phyloP scores from a whole-genome alignment of 2,329 filamentous ascomycete species.

The Clathrospora elynae region DNA sequence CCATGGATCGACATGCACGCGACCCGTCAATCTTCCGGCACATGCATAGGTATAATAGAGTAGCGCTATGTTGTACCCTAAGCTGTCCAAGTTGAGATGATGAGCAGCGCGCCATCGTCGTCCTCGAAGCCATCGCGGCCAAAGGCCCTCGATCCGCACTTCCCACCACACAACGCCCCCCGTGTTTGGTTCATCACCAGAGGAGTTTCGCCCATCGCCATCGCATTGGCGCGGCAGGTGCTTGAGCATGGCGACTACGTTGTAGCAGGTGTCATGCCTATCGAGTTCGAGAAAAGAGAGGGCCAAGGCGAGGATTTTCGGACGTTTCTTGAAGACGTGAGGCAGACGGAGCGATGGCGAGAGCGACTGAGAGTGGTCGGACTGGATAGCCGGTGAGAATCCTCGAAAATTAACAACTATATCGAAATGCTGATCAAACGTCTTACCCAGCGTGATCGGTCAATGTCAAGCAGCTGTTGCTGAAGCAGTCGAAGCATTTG shows the following conservation, averaged over 20 bases:
- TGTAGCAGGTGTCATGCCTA: constrained; percentile 78
- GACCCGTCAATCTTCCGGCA: constrained; percentile 2
- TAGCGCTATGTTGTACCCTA: constrained; percentile 5
- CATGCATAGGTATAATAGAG: not conserved
- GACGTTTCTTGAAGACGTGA: constrained; percentile 71
- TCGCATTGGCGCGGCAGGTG: constrained; percentile 78
- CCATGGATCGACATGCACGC: constrained; percentile 9
- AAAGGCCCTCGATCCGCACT: constrained; percentile 56
- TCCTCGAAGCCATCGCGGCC: constrained; percentile 43
- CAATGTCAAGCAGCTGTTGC: constrained; percentile 87
- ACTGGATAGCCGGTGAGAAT: constrained; percentile 58
- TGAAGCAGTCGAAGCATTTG: constrained; percentile 82
- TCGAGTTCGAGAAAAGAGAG: constrained; percentile 74
- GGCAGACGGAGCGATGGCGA: constrained; percentile 77
- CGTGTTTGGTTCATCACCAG: constrained; percentile 93
- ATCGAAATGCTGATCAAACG: not conserved
- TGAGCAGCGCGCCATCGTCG: constrained; percentile 23
- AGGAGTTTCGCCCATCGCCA: constrained; percentile 80
- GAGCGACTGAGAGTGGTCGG: constrained; percentile 71
- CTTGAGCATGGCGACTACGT: constrained; percentile 92
- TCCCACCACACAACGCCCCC: constrained; percentile 67
- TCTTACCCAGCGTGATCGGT: constrained; percentile 58
- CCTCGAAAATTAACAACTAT: constrained; percentile 13
- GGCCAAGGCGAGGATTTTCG: constrained; percentile 77
- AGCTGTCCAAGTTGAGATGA: constrained; percentile 11